Base-by-base conservation (phyloP, 495 filamentous ascomycete genomes). In the Gamarada debralockiae region DNA sequence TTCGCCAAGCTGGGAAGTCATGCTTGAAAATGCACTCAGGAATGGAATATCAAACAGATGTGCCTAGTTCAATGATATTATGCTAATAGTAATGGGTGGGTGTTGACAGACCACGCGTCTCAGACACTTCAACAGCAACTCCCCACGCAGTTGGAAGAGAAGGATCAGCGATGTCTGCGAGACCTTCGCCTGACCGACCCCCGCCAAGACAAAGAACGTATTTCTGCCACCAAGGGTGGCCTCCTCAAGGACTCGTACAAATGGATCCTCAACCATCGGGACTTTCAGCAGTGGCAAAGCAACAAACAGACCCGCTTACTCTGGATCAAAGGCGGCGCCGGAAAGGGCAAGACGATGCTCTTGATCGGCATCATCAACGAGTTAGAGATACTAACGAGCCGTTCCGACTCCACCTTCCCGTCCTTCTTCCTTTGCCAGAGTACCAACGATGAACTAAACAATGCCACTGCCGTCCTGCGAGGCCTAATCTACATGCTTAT, bases 361-460 rank as follows among this genome's bases (percentile, higher is more conserved):
- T 53, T 67, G 24, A n/a, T n/a, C n/a, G n/a, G n/a, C n/a, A n/a
- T n/a, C n/a, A n/a, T n/a, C n/a, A 18, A 47, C 8, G 43, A 47
- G 18, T 12, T 47, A 25, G 10, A 24, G 10, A 23, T 7, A 8
- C 21, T 20, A 9, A 20, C 7, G 9, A 20, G n/a, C n/a, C n/a
- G n/a, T n/a, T n/a, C 72, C 70, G 1, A 64, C 7, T 6, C 38
- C 10, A n/a, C 7, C 7, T 15, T n/a, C 7, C 9, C 76, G 8
- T 65, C 65, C 14, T 77, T 12, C 58, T 77, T 77, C 56, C 73
- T 77, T 57, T 76, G 70, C 48, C 68, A 75, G 53, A 63, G 58
- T 29, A 63, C 57, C n/a, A 47, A 67, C 51, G 9, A 15, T 10
- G 51, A 44, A 9, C 47, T 66, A 10, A 69, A 68, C 29, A 67